phyloP scores from a whole-genome alignment of 202 grass and related monocot genomes.

The Digitaria exilis region DNA sequence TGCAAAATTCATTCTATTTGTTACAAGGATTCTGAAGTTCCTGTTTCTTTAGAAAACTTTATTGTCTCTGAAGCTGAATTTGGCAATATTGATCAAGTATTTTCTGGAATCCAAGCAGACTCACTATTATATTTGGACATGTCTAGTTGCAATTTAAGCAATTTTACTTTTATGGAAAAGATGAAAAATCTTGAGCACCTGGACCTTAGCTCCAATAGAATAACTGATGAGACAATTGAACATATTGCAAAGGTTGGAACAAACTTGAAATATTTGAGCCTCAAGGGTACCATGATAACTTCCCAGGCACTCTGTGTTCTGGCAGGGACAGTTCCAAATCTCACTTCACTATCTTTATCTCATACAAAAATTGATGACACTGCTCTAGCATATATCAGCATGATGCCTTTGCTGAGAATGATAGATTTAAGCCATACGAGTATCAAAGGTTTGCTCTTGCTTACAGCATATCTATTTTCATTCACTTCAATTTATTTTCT shows the following conservation, averaged over 20 bases:
- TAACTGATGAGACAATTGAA: constrained; percentile 65
- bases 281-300: constrained; percentile 64
- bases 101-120: constrained; percentile 52
- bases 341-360: constrained; percentile 66
- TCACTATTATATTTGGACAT: constrained; percentile 64
- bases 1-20: constrained; percentile 71
- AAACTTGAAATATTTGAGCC: constrained; percentile 75
- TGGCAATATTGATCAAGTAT: constrained; percentile 51
- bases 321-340: constrained; percentile 66
- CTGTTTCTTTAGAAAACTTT: constrained; percentile 51
- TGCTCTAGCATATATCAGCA: constrained; percentile 64
- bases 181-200: constrained; percentile 66
- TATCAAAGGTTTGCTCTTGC: constrained; percentile 62
- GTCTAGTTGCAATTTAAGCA: constrained; percentile 54
- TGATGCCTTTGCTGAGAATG: constrained; percentile 68
- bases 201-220: constrained; percentile 62
- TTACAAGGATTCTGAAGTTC: constrained; percentile 37
- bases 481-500: constrained; percentile 14
- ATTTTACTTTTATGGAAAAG: constrained; percentile 68
- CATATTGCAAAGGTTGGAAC: constrained; percentile 66
- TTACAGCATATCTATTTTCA: constrained; percentile 2
- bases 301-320: constrained; percentile 61
- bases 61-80: constrained; percentile 43
- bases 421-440: constrained; percentile 66
- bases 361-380: constrained; percentile 78